Base-by-base conservation (phyloP, 768 basidiomycete species). In the Boletus vermiculosoides region DNA sequence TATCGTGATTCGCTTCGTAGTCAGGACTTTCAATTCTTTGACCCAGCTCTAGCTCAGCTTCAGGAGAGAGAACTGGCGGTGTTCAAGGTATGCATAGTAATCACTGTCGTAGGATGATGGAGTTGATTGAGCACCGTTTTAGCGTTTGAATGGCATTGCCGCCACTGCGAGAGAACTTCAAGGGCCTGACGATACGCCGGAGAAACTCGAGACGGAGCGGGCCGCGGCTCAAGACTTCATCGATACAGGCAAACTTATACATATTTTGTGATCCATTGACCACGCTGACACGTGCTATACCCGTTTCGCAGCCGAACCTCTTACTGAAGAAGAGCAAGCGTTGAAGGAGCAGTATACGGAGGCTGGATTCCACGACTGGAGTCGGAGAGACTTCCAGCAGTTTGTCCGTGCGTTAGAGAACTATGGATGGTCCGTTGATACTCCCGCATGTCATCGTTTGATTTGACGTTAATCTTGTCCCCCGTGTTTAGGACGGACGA, bases 11-110 rank as follows among this genome's bases (percentile, higher is more conserved):
- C 20, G 3, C 33, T 45, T 20, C 54, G 25, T 64, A 94, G 92
- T 61, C 89, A 94, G 73, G 96, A 97, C 71, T 96, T 94, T 80
- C 96, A 99, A 67, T 98, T 99, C 80, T 98, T 92, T 77, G 90
- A 94, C 8, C 83, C 86, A 0, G 80, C 87, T 51, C 73, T 98
- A 12, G 80, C 85, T 5, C 85, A 85, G 63, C 76, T 98, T 28
- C 94, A 98, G 68, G 92, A 96, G 64, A 82, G 86, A 54, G 96
- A 98, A 71, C 76, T 89, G 20, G 87, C 87, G 0, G 90, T 86
- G 12, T 87, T 87, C 71, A 90, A 90, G 77, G 90, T 87, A 22
- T 44, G 54, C 37, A 5, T 34, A 13, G 23, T 4, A 4, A 39
- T 51, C 13, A 18, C n/a, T 15, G 2, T 22, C 1, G 10, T 25